Conservation (phyloP, 2,329 filamentous ascomycete species). For the Penicillium sp. region DNA sequence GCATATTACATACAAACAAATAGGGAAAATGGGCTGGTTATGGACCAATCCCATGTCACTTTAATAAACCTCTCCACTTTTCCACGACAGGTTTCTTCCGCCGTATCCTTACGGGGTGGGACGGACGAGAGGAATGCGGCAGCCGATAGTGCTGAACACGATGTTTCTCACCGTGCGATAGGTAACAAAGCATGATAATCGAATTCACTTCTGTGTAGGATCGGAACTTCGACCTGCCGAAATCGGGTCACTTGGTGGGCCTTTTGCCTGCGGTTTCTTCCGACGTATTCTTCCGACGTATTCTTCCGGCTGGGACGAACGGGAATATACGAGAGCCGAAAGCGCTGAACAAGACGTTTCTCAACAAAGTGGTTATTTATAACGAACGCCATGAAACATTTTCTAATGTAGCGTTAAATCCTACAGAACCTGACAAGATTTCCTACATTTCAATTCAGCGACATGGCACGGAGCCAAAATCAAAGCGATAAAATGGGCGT, state of each 20-base stretch:
- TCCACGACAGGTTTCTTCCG: constrained; percentile 4
- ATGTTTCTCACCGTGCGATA: too few relatives aligned
- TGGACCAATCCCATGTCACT: constrained; percentile 3
- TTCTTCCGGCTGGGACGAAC: constrained; percentile 1
- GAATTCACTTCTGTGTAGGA: too few relatives aligned
- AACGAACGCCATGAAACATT: too few relatives aligned
- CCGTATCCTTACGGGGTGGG: not conserved
- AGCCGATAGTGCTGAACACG: not conserved
- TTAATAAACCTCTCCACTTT: constrained; percentile 1
- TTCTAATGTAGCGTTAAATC: not conserved
- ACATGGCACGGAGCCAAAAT: not conserved
- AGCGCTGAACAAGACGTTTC: not conserved
- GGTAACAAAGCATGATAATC: too few relatives aligned
- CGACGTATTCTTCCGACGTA: not conserved
- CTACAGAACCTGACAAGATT: not conserved
- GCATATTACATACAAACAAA: constrained; percentile 7
- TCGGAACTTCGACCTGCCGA: too few relatives aligned
- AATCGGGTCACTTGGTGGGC: too few relatives aligned
- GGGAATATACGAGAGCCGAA: constrained; percentile 1
- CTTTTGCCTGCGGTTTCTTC: too few relatives aligned
- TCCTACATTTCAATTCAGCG: not conserved
- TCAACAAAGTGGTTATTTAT: too few relatives aligned
- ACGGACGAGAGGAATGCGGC: constrained; percentile 3
- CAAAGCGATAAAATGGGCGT: not conserved
- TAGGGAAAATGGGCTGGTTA: not conserved